phyloP scores from a whole-genome alignment of 352 stramenopile species.

The Phytopythium kandeliae region DNA sequence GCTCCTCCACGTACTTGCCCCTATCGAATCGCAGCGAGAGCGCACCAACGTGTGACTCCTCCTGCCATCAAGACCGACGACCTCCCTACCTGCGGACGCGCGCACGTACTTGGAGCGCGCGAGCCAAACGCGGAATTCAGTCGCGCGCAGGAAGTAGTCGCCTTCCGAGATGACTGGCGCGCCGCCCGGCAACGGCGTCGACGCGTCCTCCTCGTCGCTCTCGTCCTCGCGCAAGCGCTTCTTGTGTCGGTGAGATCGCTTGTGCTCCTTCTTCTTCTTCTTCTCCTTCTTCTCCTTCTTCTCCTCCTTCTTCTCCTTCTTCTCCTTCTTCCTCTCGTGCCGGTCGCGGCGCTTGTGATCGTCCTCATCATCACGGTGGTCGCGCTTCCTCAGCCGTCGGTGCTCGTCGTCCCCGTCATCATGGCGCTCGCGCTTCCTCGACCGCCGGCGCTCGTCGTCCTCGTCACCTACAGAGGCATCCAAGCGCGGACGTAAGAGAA shows the following conservation, averaged over 20 bases:
- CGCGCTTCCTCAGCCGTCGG: not conserved
- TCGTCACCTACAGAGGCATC: not conserved
- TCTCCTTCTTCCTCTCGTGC: constrained; percentile 1
- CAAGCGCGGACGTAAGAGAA: no score
- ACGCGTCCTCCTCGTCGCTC: constrained; percentile 1
- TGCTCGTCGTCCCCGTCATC: not conserved
- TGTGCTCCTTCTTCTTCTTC: constrained; percentile 19
- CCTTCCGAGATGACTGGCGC: constrained; percentile 32
- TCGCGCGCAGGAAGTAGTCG: constrained; percentile 65
- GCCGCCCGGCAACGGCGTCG: constrained; percentile 16
- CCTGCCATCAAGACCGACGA: no score
- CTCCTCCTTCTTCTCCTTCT: constrained; percentile 4
- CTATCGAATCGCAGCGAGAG: constrained; percentile 10
- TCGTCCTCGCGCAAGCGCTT: constrained; percentile 8
- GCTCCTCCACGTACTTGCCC: constrained; percentile 63
- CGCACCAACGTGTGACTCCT: no score
- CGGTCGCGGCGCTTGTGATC: not conserved
- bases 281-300: constrained; percentile 19
- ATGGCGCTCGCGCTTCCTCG: not conserved
- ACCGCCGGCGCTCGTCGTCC: not conserved
- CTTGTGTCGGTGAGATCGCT: constrained; percentile 10
- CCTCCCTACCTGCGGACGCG: no score
- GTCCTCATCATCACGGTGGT: not conserved
- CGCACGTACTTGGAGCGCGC: constrained; percentile 33
- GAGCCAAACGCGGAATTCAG: constrained; percentile 75